These are phyloP conservation scores for Chrysoporthe austroafricana DNA, from an alignment of 2,329 filamentous ascomycete species.

Conservation along the genomic window DNA sequence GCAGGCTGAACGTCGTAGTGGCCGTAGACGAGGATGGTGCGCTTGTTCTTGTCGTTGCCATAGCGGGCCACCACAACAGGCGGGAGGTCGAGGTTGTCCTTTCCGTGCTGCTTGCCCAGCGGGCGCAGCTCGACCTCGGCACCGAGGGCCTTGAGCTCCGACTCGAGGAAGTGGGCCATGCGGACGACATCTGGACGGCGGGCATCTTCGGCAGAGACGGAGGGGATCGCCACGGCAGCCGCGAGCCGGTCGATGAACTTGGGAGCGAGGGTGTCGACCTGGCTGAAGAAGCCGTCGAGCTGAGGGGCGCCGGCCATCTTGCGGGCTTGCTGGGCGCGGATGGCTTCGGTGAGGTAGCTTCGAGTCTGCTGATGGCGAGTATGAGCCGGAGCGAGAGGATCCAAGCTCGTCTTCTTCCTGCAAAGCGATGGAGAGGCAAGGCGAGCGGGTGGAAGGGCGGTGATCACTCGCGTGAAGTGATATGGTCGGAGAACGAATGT, in stretches of 20 bases:
- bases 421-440: constrained; percentile 22
- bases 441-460: constrained; percentile 25
- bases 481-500: constrained; percentile 41
- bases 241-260: constrained; percentile 88
- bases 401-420: constrained; percentile 3
- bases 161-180: constrained; percentile 88
- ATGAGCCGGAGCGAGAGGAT: neutral
- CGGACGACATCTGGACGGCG: constrained; percentile 89
- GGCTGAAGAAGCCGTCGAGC: constrained; percentile 89
- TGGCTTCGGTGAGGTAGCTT: constrained; percentile 56
- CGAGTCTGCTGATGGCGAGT: constrained; percentile 31
- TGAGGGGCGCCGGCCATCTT: constrained; percentile 78
- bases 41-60: constrained; percentile 88
- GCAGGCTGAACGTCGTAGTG: constrained; percentile 99
- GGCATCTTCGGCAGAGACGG: constrained; percentile 88
- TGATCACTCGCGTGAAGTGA: constrained; percentile 16
- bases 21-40: constrained; percentile 94
- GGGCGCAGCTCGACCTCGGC: constrained; percentile 60
- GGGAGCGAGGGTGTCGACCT: constrained; percentile 80
- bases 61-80: constrained; percentile 92
- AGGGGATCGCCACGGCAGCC: constrained; percentile 94
- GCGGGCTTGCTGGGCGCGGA: constrained; percentile 63
- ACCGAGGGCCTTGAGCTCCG: constrained; percentile 15
- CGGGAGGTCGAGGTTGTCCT: constrained; percentile 87
- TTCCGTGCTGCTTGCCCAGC: constrained; percentile 89